Evolutionary conservation across 2,329 filamentous ascomycete genomes (phyloP), one percentile per base, ranked within the genome.

Genomic region (Exophiala sideris): DNA sequence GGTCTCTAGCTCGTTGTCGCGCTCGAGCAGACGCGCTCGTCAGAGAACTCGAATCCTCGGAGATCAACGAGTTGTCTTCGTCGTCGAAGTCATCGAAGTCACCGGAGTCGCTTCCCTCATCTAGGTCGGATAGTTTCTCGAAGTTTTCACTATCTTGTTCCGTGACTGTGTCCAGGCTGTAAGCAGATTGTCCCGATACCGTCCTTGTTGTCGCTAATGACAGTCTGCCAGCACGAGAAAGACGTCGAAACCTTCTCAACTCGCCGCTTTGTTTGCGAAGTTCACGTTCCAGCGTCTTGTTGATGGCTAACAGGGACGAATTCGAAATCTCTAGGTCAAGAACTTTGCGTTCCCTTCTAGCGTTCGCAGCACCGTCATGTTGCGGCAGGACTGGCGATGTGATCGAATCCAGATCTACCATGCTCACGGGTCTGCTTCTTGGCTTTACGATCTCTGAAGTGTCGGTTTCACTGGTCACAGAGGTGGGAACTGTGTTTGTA

Each of bases 281-380:
- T 68, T 97, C 90, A 20, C 90, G 83, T 72, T 99, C 94, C 0
- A 99, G 75, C 0, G 91, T 94, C 49, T 91, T 82, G 68, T 99
- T 99, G 73, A 99, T 97, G 38, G 94, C 94, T 52, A 96, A 82
- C 2, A 99, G 79, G 1, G 91, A 96, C 1, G 90, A 94, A 66
- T 99, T 99, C 51, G 88, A 96, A 60, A 99, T 99, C 68, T 99
- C 90, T 5, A 99, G 77, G 68, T 99, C 94, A 62, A 97, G 82
- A 1, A 99, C 91, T 74, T 97, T 99, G 57, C 94, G 84, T 71
- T 97, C 94, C 34, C 90, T 83, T 29, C 94, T 83, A 11, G 94
- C 94, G 67, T 90, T 94, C n/a, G 87, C 82, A 9, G 94, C 90
- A 5, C 90, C 78, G 56, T 95, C 91, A 58, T 83, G 35, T 18